Percentiles rank a stretch among this genome's conserved stretches.
These are phyloP conservation scores for Penicillium goetzii DNA, from an alignment of 495 filamentous ascomycete species.

Conservation along the genomic window DNA sequence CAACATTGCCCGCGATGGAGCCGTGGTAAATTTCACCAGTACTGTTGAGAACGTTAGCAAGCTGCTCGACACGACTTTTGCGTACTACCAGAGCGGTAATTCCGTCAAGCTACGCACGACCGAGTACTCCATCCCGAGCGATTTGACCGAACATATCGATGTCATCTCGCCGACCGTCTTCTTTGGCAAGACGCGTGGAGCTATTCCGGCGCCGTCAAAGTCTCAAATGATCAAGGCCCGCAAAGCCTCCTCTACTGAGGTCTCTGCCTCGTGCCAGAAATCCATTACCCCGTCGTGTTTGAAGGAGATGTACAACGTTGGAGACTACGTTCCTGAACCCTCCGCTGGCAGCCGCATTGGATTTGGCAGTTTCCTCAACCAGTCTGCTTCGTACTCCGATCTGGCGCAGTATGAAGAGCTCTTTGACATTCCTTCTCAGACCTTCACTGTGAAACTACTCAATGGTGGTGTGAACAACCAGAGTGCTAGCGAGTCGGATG, in stretches of 20 bases:
- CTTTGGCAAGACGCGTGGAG: slow-evolving; percentile 52
- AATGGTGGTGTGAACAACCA: slow-evolving; percentile 58
- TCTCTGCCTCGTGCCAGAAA: slow-evolving; percentile 50
- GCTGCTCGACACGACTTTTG: slow-evolving; percentile 53
- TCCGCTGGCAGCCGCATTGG: slow-evolving; percentile 55
- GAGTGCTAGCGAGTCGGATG: slow-evolving; percentile 39
- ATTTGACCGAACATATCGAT: slow-evolving; percentile 54
- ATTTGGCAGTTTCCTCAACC: slow-evolving; percentile 60
- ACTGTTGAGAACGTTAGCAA: slow-evolving; percentile 52
- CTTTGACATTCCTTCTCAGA: slow-evolving; percentile 46
- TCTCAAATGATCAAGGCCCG: slow-evolving; percentile 13
- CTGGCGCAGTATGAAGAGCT: slow-evolving; percentile 36
- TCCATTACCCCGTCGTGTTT: slow-evolving; percentile 63
- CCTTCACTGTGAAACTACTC: slow-evolving; percentile 61
- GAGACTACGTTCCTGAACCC: slow-evolving; percentile 50
- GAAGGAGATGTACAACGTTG: slow-evolving; percentile 61
- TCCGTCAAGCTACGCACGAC: slow-evolving; percentile 56
- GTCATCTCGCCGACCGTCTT: slow-evolving; percentile 63
- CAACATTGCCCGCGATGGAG: slow-evolving; percentile 44
- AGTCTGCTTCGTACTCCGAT: slow-evolving; percentile 47
- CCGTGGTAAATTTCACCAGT: slow-evolving; percentile 54
- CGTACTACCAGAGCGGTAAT: slow-evolving; percentile 40
- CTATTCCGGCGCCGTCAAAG: slow-evolving; percentile 24
- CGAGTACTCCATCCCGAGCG: slow-evolving; percentile 65
- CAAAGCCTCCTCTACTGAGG: slow-evolving; percentile 19